Percentiles rank a stretch among this genome's conserved stretches.
phyloP scores from a whole-genome alignment of 208 protist species.

The Crithidia fasciculata region DNA sequence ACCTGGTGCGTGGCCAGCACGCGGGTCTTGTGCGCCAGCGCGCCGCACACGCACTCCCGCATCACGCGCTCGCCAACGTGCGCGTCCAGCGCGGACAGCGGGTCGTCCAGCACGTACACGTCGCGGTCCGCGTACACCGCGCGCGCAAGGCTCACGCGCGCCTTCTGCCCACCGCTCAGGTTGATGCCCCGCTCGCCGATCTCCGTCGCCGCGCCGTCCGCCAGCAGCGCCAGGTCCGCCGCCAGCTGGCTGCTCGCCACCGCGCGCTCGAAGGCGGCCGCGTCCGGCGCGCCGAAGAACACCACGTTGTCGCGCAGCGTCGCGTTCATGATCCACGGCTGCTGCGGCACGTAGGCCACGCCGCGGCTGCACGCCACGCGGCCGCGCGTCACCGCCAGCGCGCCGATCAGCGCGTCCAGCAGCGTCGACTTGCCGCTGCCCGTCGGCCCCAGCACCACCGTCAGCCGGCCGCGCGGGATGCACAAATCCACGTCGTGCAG shows the following conservation, averaged over 20 bases:
- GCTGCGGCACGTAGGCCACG: slow-evolving; percentile 90
- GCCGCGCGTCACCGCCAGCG: slow-evolving; percentile 38
- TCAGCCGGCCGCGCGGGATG: slow-evolving; percentile 31
- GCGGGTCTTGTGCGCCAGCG: slow-evolving; percentile 78
- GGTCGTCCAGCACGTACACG: slow-evolving; percentile 91
- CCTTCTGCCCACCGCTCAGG: slow-evolving; percentile 85
- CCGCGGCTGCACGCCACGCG: slow-evolving; percentile 13
- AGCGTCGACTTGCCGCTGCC: slow-evolving; percentile 60
- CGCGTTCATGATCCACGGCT: slow-evolving; percentile 90
- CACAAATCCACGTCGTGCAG: slow-evolving; percentile 43
- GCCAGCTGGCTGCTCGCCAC: too few relatives aligned
- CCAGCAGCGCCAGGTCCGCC: too few relatives aligned
- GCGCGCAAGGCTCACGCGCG: slow-evolving; percentile 76
- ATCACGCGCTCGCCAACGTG: slow-evolving; percentile 74
- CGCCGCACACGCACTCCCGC: slow-evolving; percentile 52
- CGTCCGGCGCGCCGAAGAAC: neutral
- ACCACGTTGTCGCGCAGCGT: slow-evolving; percentile 38
- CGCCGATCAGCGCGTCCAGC: slow-evolving; percentile 45
- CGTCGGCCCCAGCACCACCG: slow-evolving; percentile 19
- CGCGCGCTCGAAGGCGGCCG: too few relatives aligned
- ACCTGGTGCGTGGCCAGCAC: slow-evolving; percentile 95
- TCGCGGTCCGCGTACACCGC: slow-evolving; percentile 83
- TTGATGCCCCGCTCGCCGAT: slow-evolving; percentile 86
- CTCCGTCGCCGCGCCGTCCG: slow-evolving; percentile 45
- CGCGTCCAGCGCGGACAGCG: slow-evolving; percentile 92